Evolutionary conservation across 176 grass and related monocot genomes (phyloP).

Genomic region (Themeda triandra): DNA sequence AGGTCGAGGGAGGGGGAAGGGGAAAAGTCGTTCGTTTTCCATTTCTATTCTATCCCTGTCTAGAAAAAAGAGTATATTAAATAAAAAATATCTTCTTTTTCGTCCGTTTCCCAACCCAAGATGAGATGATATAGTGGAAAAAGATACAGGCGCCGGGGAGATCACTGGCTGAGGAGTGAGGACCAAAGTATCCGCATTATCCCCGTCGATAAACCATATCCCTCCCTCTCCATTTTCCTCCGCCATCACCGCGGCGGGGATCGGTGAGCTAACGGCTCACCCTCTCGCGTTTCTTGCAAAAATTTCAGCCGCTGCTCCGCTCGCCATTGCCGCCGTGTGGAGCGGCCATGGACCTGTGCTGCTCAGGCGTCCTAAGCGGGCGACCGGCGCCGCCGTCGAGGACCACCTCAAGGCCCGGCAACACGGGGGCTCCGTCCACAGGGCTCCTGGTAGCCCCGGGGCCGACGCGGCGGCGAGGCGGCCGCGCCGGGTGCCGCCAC

Average conservation of each 20-base stretch:
- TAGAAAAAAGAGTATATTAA: no score
- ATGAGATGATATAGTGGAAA: background rate
- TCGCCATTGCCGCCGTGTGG: background rate
- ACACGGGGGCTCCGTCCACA: constrained; percentile 15
- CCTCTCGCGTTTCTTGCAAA: no score
- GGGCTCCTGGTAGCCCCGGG: constrained; percentile 4
- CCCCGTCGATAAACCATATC: background rate
- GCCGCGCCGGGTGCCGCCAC: background rate
- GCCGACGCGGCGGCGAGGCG: constrained; percentile 1
- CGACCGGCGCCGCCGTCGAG: constrained; percentile 26
- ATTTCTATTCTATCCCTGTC: no score
- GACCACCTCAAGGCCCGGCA: constrained; percentile 16
- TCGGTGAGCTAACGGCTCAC: background rate
- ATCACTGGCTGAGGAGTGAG: background rate
- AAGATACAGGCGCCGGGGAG: background rate
- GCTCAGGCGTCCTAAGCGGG: constrained; percentile 36
- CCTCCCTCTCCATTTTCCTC: background rate
- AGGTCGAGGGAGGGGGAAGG: no score
- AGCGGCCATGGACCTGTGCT: constrained; percentile 47
- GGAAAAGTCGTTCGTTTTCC: no score
- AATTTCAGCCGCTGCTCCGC: no score
- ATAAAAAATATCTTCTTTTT: no score
- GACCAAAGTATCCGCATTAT: background rate
- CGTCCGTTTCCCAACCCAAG: background rate
- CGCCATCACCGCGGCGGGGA: background rate